Base-by-base conservation (phyloP, 306 rosid genomes). In the Vigna hirtella region DNA sequence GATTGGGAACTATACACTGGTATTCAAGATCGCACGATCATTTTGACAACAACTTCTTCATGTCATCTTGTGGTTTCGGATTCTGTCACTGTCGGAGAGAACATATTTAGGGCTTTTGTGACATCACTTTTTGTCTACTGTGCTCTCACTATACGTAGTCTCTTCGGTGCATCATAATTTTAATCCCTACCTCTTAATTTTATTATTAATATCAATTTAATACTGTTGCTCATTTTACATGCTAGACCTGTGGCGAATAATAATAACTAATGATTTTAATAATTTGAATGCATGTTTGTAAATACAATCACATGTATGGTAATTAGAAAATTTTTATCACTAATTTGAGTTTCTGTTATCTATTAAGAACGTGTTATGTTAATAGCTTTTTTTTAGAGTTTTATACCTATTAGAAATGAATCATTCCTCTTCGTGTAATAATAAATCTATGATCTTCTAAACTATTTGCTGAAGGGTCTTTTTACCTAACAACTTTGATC, bases 21-120 rank as follows among this genome's bases (percentile, higher is more conserved):
- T 65, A 20, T 42, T 43, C 56, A 6, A 4, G 17, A 22, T 63
- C 55, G 49, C 55, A 52, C 14, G 5, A 51, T 13, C 67, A 11
- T 26, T 63, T 51, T 10, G 17, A 24, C 22, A 51, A 24, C 22
- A 72, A 72, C 68, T 26, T 20, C 14, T n/a, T 57, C 14, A 72
- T 72, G 66, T 70, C 57, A 38, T 40, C 68, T 68, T 55, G 11
- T 56, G 81, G 26, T 77, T 43, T 56, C 68, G 18, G 36, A 67
- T 56, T n/a, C 58, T 28, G 74, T 66, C 66, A 26, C 80, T 76
- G 55, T 65, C 56, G 14, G 32, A 36, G 6, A 15, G 2, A 43
- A 65, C 16, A 65, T 15, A 22, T 22, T 76, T 57, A 12, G 14
- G 32, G 53, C 43, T 2, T 9, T 40, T 2, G 47, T 42, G 10